Evolutionary conservation across 768 basidiomycete genomes (phyloP).

Genomic region (Fomitopsis pulvina): DNA sequence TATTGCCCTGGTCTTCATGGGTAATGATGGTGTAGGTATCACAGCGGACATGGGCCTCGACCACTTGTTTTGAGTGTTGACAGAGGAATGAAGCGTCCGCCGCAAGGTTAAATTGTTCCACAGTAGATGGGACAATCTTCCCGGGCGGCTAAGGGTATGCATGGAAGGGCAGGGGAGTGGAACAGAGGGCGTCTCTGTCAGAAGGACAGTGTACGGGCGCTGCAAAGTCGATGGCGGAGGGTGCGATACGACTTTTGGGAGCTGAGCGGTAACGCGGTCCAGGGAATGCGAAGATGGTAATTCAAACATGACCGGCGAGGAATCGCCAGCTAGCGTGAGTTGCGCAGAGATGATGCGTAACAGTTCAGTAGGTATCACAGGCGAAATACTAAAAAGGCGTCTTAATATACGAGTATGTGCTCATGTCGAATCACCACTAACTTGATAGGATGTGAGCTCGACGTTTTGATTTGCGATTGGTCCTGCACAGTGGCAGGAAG

Average conservation of each 20-base stretch:
- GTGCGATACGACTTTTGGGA: not conserved
- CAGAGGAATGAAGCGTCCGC: not conserved
- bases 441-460: conserved; percentile 81
- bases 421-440: conserved; percentile 28
- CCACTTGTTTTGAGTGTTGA: not conserved
- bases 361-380: conserved; percentile 48
- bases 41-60: not conserved
- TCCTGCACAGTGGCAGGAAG: not conserved
- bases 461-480: conserved; percentile 50
- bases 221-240: not conserved
- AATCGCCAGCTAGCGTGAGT: conserved; percentile 12
- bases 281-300: conserved; percentile 26
- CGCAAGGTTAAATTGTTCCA: conserved; percentile 11
- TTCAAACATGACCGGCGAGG: conserved; percentile 28
- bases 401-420: not conserved
- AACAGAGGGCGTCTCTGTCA: not conserved
- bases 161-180: not conserved
- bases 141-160: not conserved
- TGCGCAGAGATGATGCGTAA: conserved; percentile 36
- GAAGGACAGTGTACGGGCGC: not conserved
- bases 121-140: conserved; percentile 6
- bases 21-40: not conserved
- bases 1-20: too few relatives aligned
- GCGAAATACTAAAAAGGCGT: conserved; percentile 36
- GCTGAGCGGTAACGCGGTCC: conserved; percentile 17